phyloP scores from a whole-genome alignment of 2,329 filamentous ascomycete species.

The Alternaria viburni region DNA sequence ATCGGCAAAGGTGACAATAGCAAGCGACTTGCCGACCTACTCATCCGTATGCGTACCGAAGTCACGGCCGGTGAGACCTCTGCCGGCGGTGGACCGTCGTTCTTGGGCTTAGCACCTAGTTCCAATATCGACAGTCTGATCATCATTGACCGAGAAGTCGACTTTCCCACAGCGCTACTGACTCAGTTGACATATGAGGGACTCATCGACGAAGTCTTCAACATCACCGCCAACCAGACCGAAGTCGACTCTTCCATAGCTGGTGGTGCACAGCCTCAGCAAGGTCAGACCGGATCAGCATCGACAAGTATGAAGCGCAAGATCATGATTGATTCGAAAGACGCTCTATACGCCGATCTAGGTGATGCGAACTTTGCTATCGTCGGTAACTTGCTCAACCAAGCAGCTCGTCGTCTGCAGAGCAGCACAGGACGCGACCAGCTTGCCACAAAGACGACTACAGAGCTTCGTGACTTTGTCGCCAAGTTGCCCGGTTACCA shows the following conservation, averaged over 20 bases:
- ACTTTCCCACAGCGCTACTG: slow-evolving; percentile 88
- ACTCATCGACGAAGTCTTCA: slow-evolving; percentile 90
- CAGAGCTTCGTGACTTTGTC: slow-evolving; percentile 95
- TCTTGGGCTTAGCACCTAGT: slow-evolving; percentile 79
- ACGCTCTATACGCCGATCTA: slow-evolving; percentile 85
- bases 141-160: slow-evolving; percentile 93
- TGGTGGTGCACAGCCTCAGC: slow-evolving; percentile 70
- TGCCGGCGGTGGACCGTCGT: slow-evolving; percentile 59
- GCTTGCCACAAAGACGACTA: slow-evolving; percentile 78
- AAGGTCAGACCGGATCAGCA: slow-evolving; percentile 56
- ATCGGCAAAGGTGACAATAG: slow-evolving; percentile 96
- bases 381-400: slow-evolving; percentile 86
- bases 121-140: slow-evolving; percentile 88
- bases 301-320: slow-evolving; percentile 76
- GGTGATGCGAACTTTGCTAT: slow-evolving; percentile 95
- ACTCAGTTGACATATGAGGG: slow-evolving; percentile 98
- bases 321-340: slow-evolving; percentile 85
- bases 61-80: slow-evolving; percentile 78
- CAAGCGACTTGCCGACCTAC: slow-evolving; percentile 82
- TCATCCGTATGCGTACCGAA: slow-evolving; percentile 91
- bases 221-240: slow-evolving; percentile 88
- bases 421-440: slow-evolving; percentile 89
- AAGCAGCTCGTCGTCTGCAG: slow-evolving; percentile 83
- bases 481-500: slow-evolving; percentile 90
- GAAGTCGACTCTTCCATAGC: slow-evolving; percentile 92